Base-by-base conservation (phyloP, 1,284 basidiomycete genomes). In the Peniophora sp. region DNA sequence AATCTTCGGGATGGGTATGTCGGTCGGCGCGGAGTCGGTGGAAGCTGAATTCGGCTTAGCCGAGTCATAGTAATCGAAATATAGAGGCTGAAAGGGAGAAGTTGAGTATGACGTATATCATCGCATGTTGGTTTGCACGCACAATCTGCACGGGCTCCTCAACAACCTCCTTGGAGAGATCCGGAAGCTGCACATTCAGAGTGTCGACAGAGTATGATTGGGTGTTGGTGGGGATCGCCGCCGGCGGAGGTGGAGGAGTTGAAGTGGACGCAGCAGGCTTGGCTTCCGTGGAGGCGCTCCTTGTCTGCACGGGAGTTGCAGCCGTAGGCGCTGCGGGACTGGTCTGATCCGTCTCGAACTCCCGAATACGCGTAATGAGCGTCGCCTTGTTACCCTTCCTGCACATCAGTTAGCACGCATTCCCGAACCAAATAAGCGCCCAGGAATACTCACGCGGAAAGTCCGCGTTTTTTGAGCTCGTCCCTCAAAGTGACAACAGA, bases 1-100 rank as follows among this genome's bases (percentile, higher is more conserved):
- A 49, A 94, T 68, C 63, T 85, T 89, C 32, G 88, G 88, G 15
- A 60, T 53, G 10, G 67, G 58, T 24, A 69, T 68, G 10, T 54
- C 50, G 8, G 59, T 55, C 12, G 60, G 51, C 9, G 55, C 58
- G 12, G 61, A 63, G 37, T 41, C 15, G n/a, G 37, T 41, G 5
- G 37, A 41, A 5, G 18, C 37, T 5, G 18, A 20, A 15, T 53
- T 55, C 64, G 36, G 64, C 60, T 51, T 71, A 68, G 48, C 67
- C 60, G 86, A 87, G 51, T 81, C 72, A 83, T 83, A 87, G 57
- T 81, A 78, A 66, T 88, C 85, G 37, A 85, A 85, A 15, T 82
- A 67, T 61, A 78, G 86, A 3, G 87, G 87, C 87, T 90, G 57
- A 49, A 24, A 47, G 47, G 14, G 24, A 51, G 41, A 5, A 22